Evolutionary conservation across 2,329 filamentous ascomycete species (phyloP), one percentile per base, ranked within the genome.

Genomic region (Claviceps lovelessii): DNA sequence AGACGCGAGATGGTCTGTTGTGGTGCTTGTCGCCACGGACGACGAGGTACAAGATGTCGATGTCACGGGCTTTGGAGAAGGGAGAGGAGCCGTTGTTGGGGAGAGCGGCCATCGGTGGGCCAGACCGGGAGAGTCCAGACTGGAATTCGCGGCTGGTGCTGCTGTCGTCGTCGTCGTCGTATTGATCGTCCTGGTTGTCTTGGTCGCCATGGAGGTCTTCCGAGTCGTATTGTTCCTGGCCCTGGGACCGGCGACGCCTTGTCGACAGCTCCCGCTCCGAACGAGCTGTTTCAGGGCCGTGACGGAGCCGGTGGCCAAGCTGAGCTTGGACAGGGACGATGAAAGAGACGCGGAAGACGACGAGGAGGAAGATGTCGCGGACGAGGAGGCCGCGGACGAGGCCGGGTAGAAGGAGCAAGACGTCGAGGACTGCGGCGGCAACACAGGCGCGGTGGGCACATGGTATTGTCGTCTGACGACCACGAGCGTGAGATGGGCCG

Each of bases 381-480:
- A 67, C 10, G 59, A 57, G 10, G 57, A 49, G 3, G 50, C 35
- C 35, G 46, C 1, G 59, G 54, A 19, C 6, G 47, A 35, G 5
- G 58, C 55, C 0, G 61, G 58, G 0, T 62, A 58, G n/a, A 11
- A 45, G 19, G 42, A 19, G 5, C n/a, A 45, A 45, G 42, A n/a
- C n/a, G 19, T 11, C 15, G 13, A 31, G 5, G 29, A 31, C 46
- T 4, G 15, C 51, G 52, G 55, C 31, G 59, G 55, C 15, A 65
- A 56, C 15, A 65, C 58, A 23, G 63, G 58, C 54, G 63, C 58
- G 49, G 64, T 59, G n/a, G 76, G 77, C 8, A 81, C 67, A 61
- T 81, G 76, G 59, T 79, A 77, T 55, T 81, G 77, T 49, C 75
- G 74, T 44, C 76, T 73, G 48, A 81, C 72, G 28, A 81, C 75